phyloP scores from a whole-genome alignment of 345 rosid genomes.

The Barbarea vulgaris region DNA sequence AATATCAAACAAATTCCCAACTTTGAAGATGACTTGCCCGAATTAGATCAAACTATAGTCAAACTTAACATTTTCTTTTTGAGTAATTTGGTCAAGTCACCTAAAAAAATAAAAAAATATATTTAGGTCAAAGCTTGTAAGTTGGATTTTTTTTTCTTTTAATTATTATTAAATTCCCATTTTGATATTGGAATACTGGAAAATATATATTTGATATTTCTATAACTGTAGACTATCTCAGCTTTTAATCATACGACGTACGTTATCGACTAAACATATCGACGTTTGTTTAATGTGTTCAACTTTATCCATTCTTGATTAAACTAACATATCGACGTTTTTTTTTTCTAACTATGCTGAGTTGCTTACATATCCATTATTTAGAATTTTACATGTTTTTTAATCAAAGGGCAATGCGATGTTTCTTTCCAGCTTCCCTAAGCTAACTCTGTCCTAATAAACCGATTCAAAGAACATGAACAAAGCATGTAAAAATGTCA shows the following conservation, averaged over 20 bases:
- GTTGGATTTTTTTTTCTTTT: too few relatives aligned
- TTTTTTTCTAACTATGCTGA: neutral
- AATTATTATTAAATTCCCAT: too few relatives aligned
- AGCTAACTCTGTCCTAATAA: constrained; percentile 39
- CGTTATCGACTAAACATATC: too few relatives aligned
- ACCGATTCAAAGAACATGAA: constrained; percentile 39
- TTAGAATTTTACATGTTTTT: constrained; percentile 3
- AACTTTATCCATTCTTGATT: too few relatives aligned
- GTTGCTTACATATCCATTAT: neutral
- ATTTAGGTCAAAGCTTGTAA: neutral
- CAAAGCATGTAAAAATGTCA: constrained; percentile 32
- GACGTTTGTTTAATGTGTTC: neutral
- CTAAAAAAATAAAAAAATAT: too few relatives aligned
- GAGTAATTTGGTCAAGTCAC: too few relatives aligned
- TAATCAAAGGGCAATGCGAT: neutral
- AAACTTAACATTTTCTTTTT: neutral
- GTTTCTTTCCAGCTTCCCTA: neutral
- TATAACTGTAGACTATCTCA: too few relatives aligned
- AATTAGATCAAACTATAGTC: neutral
- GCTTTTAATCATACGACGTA: too few relatives aligned
- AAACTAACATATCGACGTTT: neutral
- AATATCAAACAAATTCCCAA: neutral
- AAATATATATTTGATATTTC: too few relatives aligned
- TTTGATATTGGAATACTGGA: neutral
- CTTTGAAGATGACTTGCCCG: neutral